Evolutionary conservation across 805 yeast genomes (phyloP).

Genomic region (Candida anglica): DNA sequence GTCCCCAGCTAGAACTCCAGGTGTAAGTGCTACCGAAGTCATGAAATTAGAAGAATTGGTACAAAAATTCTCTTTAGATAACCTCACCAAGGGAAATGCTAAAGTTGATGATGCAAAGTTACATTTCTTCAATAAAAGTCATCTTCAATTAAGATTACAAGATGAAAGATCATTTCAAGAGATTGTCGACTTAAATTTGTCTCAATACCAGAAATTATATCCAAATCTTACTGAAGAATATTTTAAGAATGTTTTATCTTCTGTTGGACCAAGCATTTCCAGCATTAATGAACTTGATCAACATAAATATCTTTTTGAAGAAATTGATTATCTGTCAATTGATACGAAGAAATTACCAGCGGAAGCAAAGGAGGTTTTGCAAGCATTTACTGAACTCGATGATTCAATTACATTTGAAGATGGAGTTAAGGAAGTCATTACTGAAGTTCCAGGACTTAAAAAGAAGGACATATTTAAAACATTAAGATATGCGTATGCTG

Average conservation of each 20-base stretch:
- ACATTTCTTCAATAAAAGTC: conserved; percentile 70
- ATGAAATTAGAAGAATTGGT: conserved; percentile 50
- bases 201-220: no score
- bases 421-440: no score
- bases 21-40: conserved; percentile 49
- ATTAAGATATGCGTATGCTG: conserved; percentile 66
- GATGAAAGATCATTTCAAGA: conserved; percentile 30
- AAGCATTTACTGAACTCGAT: conserved; percentile 4
- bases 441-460: conserved; percentile 7
- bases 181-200: conserved; percentile 26
- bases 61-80: conserved; percentile 55
- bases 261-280: conserved; percentile 47
- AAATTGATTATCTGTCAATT: conserved; percentile 23
- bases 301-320: conserved; percentile 49
- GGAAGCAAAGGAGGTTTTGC: conserved; percentile 12
- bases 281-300: conserved; percentile 49
- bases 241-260: conserved; percentile 16
- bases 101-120: conserved; percentile 82
- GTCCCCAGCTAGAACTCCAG: conserved; percentile 68
- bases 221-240: background rate
- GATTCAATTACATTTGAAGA: background rate
- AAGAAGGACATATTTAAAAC: conserved; percentile 50
- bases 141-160: conserved; percentile 43
- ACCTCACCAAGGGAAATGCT: conserved; percentile 89
- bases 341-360: conserved; percentile 8